Conservation (phyloP, 2,329 filamentous ascomycete species). For the Stagonosporopsis rhizophila region DNA sequence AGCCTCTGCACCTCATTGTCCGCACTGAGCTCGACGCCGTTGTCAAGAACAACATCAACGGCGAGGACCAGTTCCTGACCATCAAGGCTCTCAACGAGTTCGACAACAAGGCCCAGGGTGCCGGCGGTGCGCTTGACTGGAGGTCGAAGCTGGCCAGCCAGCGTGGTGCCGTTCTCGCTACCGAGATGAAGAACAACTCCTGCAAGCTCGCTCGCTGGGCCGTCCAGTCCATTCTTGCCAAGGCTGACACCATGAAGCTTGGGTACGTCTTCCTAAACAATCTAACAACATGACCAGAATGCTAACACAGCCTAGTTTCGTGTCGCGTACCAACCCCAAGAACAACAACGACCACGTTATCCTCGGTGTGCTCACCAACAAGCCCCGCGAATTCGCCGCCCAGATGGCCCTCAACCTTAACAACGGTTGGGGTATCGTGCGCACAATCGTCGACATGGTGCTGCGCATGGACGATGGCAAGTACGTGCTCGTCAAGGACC, state of each 20-base stretch:
- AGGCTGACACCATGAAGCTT: constrained; percentile 98
- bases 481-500: constrained; percentile 83
- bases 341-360: constrained; percentile 93
- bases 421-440: constrained; percentile 99
- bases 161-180: constrained; percentile 95
- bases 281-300: not conserved
- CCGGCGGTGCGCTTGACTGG: constrained; percentile 96
- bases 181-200: constrained; percentile 99
- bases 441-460: constrained; percentile 96
- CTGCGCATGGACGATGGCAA: constrained; percentile 79
- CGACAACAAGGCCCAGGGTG: constrained; percentile 95
- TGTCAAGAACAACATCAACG: constrained; percentile 90
- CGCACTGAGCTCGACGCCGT: constrained; percentile 95
- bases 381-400: constrained; percentile 92
- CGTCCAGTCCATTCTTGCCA: constrained; percentile 93
- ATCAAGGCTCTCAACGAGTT: constrained; percentile 99
- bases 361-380: constrained; percentile 95
- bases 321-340: constrained; percentile 92
- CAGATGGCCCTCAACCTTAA: constrained; percentile 98
- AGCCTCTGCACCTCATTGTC: constrained; percentile 90
- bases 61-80: constrained; percentile 88
- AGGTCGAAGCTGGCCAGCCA: constrained; percentile 91
- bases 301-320: constrained; percentile 70
- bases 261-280: constrained; percentile 65
- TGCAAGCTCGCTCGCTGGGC: constrained; percentile 99